Percentiles rank a stretch among this genome's conserved stretches.
phyloP scores from a whole-genome alignment of 164 flowering plant species.

The Dillenia suffruticosa region DNA sequence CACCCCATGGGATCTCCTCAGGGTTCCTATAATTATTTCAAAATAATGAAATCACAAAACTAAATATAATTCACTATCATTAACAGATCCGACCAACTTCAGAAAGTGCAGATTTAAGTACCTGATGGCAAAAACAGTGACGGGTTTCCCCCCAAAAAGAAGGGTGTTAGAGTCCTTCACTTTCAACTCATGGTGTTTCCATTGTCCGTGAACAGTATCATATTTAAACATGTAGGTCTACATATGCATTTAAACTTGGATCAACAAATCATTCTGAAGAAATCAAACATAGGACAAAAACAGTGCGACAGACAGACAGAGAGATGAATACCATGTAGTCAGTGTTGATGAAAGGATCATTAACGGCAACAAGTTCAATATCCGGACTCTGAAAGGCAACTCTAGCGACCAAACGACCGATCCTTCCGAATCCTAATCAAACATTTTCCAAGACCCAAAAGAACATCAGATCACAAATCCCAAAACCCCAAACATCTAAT shows the following conservation, averaged over 20 bases:
- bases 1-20: constrained; percentile 52
- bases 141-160: constrained; percentile 77
- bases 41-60: too few species aligned
- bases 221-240: constrained; percentile 94
- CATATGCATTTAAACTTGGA: background rate
- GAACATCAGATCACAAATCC: background rate
- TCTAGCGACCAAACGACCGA: constrained; percentile 84
- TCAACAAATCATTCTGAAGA: too few species aligned
- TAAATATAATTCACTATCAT: too few species aligned
- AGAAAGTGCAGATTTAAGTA: constrained; percentile 6
- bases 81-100: too few species aligned
- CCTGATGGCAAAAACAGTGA: constrained; percentile 72
- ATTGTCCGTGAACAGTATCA: constrained; percentile 79
- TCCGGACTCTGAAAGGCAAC: constrained; percentile 76
- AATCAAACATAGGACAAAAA: too few species aligned
- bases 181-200: constrained; percentile 70
- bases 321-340: constrained; percentile 69
- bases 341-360: constrained; percentile 79
- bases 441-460: background rate
- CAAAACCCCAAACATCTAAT: background rate
- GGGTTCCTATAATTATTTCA: constrained; percentile 30
- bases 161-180: constrained; percentile 76
- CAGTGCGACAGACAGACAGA: too few species aligned
- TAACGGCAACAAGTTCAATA: constrained; percentile 86
- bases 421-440: constrained; percentile 78